Conservation (phyloP, 1,284 basidiomycete genomes). For the Cutaneotrichosporon mucoides region DNA sequence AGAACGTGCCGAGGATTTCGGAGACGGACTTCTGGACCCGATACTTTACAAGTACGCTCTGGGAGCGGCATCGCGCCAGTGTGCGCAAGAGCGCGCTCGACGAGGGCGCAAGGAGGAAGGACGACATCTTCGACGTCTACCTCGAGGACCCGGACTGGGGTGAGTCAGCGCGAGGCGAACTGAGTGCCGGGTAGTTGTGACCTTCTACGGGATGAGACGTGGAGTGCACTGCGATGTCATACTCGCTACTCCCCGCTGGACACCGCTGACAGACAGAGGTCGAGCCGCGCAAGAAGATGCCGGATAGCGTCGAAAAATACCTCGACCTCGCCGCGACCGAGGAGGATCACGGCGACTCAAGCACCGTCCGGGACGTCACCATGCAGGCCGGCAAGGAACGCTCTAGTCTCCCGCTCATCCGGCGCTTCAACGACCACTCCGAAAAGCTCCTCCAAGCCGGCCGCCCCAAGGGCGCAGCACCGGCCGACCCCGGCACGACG, state of each 20-base stretch:
- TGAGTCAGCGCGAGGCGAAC: background rate
- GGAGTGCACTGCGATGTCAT: too few species aligned
- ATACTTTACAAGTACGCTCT: slow-evolving; percentile 92
- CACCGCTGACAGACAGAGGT: slow-evolving; percentile 52
- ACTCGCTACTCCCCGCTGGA: too few species aligned
- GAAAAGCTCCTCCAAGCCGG: slow-evolving; percentile 62
- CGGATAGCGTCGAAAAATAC: slow-evolving; percentile 68
- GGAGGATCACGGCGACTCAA: slow-evolving; percentile 86
- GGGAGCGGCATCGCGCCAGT: slow-evolving; percentile 89
- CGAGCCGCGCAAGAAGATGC: slow-evolving; percentile 68
- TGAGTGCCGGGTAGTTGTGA: too few species aligned
- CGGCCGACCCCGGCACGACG: slow-evolving; percentile 8
- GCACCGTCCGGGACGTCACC: slow-evolving; percentile 82
- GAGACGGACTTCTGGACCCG: slow-evolving; percentile 94
- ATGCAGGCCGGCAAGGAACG: slow-evolving; percentile 92
- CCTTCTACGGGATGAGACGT: too few species aligned
- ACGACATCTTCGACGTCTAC: slow-evolving; percentile 93
- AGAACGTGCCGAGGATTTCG: slow-evolving; percentile 77
- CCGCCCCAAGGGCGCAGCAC: background rate
- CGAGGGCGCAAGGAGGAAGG: slow-evolving; percentile 78
- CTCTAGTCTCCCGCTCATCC: slow-evolving; percentile 82
- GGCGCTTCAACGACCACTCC: slow-evolving; percentile 97
- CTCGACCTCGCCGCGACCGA: slow-evolving; percentile 82
- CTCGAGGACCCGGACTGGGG: slow-evolving; percentile 85
- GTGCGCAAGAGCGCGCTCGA: slow-evolving; percentile 59